Evolutionary conservation across 306 rosid species (phyloP), one percentile per base, ranked within the genome.

Genomic region (Casuarina glauca): DNA sequence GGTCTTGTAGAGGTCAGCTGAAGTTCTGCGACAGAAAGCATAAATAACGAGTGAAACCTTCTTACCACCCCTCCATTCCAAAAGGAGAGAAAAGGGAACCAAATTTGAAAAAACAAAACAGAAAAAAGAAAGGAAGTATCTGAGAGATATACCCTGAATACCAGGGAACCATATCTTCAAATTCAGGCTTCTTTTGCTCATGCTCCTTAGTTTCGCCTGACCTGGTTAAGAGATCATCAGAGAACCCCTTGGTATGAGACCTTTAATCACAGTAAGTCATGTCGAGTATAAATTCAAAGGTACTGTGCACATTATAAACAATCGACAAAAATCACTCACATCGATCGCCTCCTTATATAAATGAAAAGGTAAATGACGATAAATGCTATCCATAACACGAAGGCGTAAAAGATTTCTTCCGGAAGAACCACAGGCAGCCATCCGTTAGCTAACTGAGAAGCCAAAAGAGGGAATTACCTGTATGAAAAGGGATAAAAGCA

Each of bases 131-230:
- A 6, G 4, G 75, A 57, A 36, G 19, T 43, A 70, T 44, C 35
- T 62, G 48, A 63, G 60, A 70, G 13, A 71, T 61, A 74, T 91
- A 91, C 99, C 99, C 97, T 20, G 97, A 95, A 88, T 95, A 95
- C 99, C 99, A 95, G 73, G 97, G 99, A 88, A 95, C 99, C 97
- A 95, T 95, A 74, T 95, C 99, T 75, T 91, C 77, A 85, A 93
- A 95, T 61, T 86, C 87, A 73, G 99, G 97, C 81, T 86, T 93
- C 97, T 87, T 72, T 80, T 89, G 93, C 90, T 88, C 91, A 83
- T 84, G 87, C 89, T 92, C 86, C 82, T 87, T 89, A 76, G 71
- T 96, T 86, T 91, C 86, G 51, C 86, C 83, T 73, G 97, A 88
- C 64, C 99, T 95, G 80, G 63, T 66, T 41, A 86, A 72, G 77